These are phyloP conservation scores for Gigaspora rosea DNA, from an alignment of 192 early-diverging fungal genomes.

Conservation along the genomic window DNA sequence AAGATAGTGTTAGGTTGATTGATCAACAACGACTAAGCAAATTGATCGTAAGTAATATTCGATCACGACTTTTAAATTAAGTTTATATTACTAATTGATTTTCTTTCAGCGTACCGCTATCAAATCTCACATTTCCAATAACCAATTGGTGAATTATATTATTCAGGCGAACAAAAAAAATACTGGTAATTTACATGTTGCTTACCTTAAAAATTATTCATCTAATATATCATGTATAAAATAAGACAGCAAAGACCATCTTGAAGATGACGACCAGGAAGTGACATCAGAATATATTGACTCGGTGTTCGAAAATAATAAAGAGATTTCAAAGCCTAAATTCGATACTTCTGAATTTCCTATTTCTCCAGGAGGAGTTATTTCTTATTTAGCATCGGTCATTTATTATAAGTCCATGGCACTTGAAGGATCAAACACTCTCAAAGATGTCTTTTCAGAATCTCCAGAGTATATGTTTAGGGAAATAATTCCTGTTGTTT, in stretches of 20 bases:
- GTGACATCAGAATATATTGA: background rate
- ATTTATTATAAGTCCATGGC: conserved; percentile 13
- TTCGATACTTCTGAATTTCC: conserved; percentile 1
- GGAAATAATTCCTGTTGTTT: background rate
- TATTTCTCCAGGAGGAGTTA: background rate
- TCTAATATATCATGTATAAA: no score
- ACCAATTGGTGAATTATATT: no score
- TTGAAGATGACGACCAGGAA: background rate
- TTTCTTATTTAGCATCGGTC: background rate
- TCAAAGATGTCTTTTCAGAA: background rate
- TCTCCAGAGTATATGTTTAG: background rate
- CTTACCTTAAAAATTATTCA: no score
- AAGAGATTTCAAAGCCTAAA: background rate
- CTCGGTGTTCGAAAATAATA: background rate
- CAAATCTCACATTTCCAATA: no score
- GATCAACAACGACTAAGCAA: background rate
- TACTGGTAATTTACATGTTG: no score
- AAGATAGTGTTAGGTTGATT: background rate
- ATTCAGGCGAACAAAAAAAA: no score
- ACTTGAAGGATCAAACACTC: background rate
- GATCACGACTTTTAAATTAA: background rate
- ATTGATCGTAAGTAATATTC: conserved; percentile 10
- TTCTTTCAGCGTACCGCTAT: no score
- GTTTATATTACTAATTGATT: no score
- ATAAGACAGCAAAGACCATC: no score